Evolutionary conservation across 2,329 filamentous ascomycete genomes (phyloP).

Genomic region (Calonectria pseudoreteaudii): DNA sequence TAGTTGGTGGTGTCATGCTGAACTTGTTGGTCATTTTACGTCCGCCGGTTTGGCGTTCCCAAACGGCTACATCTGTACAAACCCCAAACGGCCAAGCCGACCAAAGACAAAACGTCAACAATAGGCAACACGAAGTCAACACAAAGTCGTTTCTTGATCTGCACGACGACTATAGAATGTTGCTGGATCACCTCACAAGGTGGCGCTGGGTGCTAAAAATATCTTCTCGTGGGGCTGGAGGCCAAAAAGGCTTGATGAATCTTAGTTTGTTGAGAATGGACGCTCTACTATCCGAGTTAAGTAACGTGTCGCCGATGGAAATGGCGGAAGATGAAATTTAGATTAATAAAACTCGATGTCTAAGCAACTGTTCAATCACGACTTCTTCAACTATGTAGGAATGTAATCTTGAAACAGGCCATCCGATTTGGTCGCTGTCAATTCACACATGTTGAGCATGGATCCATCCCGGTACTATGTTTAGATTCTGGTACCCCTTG

Average conservation of each 20-base stretch:
- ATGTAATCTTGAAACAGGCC: neutral
- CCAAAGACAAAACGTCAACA: neutral
- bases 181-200: neutral
- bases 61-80: neutral
- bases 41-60: neutral
- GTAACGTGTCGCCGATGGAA: neutral
- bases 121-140: neutral
- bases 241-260: neutral
- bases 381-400: neutral
- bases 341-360: neutral
- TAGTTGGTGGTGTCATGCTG: neutral
- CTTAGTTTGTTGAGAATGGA: neutral
- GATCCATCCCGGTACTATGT: no score
- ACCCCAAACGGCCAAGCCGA: neutral
- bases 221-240: neutral
- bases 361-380: neutral
- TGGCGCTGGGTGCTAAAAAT: neutral
- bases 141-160: neutral
- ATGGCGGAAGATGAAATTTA: neutral
- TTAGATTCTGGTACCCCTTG: no score
- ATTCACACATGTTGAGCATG: no score
- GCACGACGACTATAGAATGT: neutral
- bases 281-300: neutral
- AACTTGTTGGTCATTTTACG: neutral
- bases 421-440: neutral